Conservation (phyloP, 768 basidiomycete genomes). For the Daedalea quercina region DNA sequence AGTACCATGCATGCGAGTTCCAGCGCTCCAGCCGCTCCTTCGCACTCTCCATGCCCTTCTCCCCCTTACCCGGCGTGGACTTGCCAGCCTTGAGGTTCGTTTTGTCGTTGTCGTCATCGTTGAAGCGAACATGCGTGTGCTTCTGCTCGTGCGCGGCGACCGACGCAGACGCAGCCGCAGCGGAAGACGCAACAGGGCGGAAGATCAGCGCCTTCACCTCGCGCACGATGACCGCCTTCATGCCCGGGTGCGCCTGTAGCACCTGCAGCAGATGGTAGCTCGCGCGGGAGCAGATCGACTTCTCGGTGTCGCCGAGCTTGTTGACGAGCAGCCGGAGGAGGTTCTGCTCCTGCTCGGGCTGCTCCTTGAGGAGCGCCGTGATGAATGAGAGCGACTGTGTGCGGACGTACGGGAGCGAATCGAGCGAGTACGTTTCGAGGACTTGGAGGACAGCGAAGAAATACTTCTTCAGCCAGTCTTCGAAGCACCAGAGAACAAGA, state of each 20-base stretch:
- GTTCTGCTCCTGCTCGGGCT: conserved; percentile 98
- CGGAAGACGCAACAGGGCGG: conserved; percentile 39
- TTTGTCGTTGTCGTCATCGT: conserved; percentile 35
- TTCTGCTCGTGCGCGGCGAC: conserved; percentile 23
- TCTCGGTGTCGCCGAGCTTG: conserved; percentile 91
- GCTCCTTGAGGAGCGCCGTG: conserved; percentile 73
- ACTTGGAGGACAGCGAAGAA: conserved; percentile 90
- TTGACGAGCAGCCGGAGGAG: conserved; percentile 87
- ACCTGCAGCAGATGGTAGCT: conserved; percentile 88
- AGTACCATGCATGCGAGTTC: conserved; percentile 81
- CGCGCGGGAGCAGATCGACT: conserved; percentile 79
- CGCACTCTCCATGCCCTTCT: conserved; percentile 12
- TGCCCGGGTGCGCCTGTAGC: conserved; percentile 84
- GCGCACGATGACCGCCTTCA: conserved; percentile 86
- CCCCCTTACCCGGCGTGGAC: conserved; percentile 4
- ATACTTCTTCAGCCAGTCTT: conserved; percentile 97
- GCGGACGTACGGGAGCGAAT: conserved; percentile 83
- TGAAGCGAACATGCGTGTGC: conserved; percentile 49
- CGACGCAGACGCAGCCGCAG: conserved; percentile 29
- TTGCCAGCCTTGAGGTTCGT: conserved; percentile 17
- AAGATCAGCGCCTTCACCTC: conserved; percentile 81
- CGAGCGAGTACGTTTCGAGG: conserved; percentile 82
- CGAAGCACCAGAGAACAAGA: conserved; percentile 83
- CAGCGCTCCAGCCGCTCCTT: conserved; percentile 32
- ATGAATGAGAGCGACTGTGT: conserved; percentile 77